Percentiles rank a stretch among this genome's conserved stretches.
These are phyloP conservation scores for Stereocaulon alpinum DNA, from an alignment of 495 filamentous ascomycete species.

Conservation along the genomic window DNA sequence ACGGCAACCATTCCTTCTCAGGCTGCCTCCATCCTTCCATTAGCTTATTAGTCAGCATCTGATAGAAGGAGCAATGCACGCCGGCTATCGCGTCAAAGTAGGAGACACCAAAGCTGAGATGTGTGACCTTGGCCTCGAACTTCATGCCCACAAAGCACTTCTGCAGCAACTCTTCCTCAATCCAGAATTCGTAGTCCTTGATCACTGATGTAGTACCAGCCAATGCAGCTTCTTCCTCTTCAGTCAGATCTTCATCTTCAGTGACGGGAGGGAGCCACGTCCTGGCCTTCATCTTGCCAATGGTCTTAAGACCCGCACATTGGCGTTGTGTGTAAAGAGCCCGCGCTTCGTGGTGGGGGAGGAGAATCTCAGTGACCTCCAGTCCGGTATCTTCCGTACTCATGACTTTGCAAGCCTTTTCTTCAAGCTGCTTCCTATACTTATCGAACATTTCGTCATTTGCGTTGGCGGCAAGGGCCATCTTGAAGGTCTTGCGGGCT, in stretches of 20 bases:
- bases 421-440: conserved; percentile 25
- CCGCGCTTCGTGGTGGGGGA: conserved; percentile 29
- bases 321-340: conserved; percentile 34
- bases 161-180: conserved; percentile 55
- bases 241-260: conserved; percentile 34
- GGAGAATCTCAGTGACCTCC: conserved; percentile 42
- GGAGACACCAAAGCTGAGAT: conserved; percentile 50
- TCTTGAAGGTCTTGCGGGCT: conserved; percentile 37
- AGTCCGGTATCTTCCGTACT: conserved; percentile 42
- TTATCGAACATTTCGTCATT: conserved; percentile 28
- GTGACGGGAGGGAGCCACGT: conserved; percentile 34
- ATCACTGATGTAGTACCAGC: conserved; percentile 13
- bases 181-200: conserved; percentile 49
- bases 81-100: conserved; percentile 48
- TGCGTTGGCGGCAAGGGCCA: conserved; percentile 34
- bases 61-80: conserved; percentile 49
- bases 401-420: conserved; percentile 25
- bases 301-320: conserved; percentile 30
- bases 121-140: conserved; percentile 51
- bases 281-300: conserved; percentile 37
- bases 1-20: conserved; percentile 18
- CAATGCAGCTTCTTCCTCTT: conserved; percentile 27
- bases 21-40: conserved; percentile 58
- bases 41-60: conserved; percentile 58
- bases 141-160: conserved; percentile 68